Conservation (phyloP, 495 filamentous ascomycete species). For the Bacidia rubella region DNA sequence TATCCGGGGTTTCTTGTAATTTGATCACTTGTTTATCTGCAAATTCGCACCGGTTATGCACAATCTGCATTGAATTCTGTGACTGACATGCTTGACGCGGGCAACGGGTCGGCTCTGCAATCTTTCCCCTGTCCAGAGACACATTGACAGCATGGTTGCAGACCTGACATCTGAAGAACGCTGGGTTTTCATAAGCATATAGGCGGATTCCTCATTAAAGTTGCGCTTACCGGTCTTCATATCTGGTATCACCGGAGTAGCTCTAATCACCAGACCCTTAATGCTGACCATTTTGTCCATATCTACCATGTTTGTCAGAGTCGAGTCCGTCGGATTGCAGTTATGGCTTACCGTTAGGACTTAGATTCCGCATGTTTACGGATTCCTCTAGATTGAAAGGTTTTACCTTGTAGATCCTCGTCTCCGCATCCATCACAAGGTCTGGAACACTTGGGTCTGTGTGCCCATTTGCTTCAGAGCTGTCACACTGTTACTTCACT, state of each 20-base stretch:
- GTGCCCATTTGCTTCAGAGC: conserved; percentile 50
- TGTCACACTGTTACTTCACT: no score
- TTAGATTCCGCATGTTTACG: conserved; percentile 88
- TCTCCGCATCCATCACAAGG: conserved; percentile 49
- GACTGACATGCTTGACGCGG: conserved; percentile 71
- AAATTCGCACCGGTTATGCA: conserved; percentile 92
- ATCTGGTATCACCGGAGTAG: conserved; percentile 92
- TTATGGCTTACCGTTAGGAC: conserved; percentile 53
- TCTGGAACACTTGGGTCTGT: conserved; percentile 37
- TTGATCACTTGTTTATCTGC: conserved; percentile 98
- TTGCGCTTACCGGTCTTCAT: conserved; percentile 70
- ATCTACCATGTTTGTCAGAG: conserved; percentile 34
- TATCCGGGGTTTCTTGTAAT: conserved; percentile 93
- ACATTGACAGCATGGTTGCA: conserved; percentile 86
- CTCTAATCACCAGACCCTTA: conserved; percentile 91
- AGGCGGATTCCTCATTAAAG: not conserved
- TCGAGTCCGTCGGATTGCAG: not conserved
- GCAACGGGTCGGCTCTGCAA: conserved; percentile 84
- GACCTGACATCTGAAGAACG: conserved; percentile 87
- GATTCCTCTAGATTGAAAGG: conserved; percentile 79
- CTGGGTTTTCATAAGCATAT: conserved; percentile 19
- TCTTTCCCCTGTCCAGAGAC: conserved; percentile 87
- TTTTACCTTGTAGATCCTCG: conserved; percentile 68
- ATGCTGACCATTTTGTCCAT: conserved; percentile 95
- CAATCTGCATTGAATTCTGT: conserved; percentile 92